Percentiles rank a stretch among this genome's conserved stretches.
These are phyloP conservation scores for Meira miltonrushii DNA, from an alignment of 1,284 basidiomycete species.

Conservation along the genomic window DNA sequence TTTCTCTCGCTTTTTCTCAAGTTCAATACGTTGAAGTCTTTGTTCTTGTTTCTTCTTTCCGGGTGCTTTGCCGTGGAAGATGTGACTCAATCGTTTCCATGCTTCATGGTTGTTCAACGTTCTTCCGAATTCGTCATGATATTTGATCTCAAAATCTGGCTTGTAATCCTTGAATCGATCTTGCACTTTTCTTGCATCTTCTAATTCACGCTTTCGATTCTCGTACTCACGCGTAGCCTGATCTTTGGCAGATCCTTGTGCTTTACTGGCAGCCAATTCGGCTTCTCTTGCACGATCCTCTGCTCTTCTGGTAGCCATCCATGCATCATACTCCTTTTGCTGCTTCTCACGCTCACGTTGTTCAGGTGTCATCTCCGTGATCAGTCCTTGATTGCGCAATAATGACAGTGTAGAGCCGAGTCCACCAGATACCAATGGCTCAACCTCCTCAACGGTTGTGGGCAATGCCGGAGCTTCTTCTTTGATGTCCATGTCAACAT, in stretches of 20 bases:
- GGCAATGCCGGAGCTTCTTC: neutral
- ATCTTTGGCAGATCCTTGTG: slow-evolving; percentile 61
- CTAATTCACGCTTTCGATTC: slow-evolving; percentile 82
- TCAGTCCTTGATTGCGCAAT: slow-evolving; percentile 83
- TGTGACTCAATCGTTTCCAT: slow-evolving; percentile 52
- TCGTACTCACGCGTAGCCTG: slow-evolving; percentile 92
- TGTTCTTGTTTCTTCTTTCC: slow-evolving; percentile 48
- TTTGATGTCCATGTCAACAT: slow-evolving; percentile 40
- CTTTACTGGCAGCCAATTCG: slow-evolving; percentile 60
- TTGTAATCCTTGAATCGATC: slow-evolving; percentile 90
- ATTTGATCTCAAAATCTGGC: slow-evolving; percentile 91
- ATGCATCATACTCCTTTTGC: slow-evolving; percentile 79
- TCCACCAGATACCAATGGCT: slow-evolving; percentile 54
- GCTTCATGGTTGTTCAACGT: slow-evolving; percentile 78
- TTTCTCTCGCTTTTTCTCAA: slow-evolving; percentile 44
- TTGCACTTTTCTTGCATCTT: slow-evolving; percentile 75
- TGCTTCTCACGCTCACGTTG: slow-evolving; percentile 71
- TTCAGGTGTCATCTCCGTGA: slow-evolving; percentile 65
- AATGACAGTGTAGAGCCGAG: slow-evolving; percentile 83
- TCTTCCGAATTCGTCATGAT: slow-evolving; percentile 86
- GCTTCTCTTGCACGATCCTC: slow-evolving; percentile 72
- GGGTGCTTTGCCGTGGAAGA: slow-evolving; percentile 49
- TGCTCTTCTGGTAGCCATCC: slow-evolving; percentile 78
- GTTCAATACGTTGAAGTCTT: slow-evolving; percentile 40
- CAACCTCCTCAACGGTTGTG: neutral